Conservation (phyloP, 352 stramenopile species). For the Phytophthora parvispora region DNA sequence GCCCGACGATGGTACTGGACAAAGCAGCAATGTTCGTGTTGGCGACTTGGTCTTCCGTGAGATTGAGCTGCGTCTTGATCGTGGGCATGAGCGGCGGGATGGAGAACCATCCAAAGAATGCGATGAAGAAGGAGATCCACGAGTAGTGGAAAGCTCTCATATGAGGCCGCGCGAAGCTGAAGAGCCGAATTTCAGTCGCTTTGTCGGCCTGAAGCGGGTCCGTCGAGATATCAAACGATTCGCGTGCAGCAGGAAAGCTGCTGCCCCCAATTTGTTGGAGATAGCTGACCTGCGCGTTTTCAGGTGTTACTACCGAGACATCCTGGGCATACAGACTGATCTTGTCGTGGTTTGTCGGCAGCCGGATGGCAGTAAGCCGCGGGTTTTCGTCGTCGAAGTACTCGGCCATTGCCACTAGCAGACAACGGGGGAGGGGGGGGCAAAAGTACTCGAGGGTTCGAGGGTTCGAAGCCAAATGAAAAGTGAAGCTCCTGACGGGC, state of each 20-base stretch:
- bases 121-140: constrained; percentile 96
- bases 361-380: background rate
- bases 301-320: background rate
- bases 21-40: constrained; percentile 93
- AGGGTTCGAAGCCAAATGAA: constrained; percentile 5
- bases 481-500: constrained; percentile 2
- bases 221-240: too few species aligned
- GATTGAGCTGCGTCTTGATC: constrained; percentile 45
- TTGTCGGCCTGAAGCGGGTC: constrained; percentile 44
- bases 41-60: constrained; percentile 86
- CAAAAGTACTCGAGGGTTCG: too few species aligned
- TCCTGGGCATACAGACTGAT: constrained; percentile 5
- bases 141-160: constrained; percentile 89
- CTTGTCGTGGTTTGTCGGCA: constrained; percentile 1
- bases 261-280: constrained; percentile 24
- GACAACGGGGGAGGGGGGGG: too few species aligned
- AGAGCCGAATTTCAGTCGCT: constrained; percentile 36
- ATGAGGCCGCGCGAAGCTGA: constrained; percentile 32
- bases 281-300: background rate
- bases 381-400: constrained; percentile 14
- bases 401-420: constrained; percentile 3
- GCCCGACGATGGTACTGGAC: constrained; percentile 90
- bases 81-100: constrained; percentile 54
- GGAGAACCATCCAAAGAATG: constrained; percentile 96
- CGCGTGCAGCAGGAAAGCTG: too few species aligned